Evolutionary conservation across 2,329 filamentous ascomycete species (phyloP).

Genomic region (Botrytis elliptica): DNA sequence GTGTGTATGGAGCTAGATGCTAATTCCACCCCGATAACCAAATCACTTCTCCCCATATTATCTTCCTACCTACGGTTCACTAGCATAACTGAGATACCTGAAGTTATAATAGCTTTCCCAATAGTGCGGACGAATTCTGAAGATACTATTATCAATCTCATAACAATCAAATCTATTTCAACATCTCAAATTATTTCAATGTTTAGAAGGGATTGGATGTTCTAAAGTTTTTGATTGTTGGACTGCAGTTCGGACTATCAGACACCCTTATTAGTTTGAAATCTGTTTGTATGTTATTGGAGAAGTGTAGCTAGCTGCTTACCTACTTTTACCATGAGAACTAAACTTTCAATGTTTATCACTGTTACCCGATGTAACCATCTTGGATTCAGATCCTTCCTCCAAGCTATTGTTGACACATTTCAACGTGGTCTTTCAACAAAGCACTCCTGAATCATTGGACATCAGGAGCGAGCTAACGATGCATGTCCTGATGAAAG

Average conservation of each 20-base stretch:
- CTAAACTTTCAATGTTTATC: background rate
- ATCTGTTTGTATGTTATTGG: background rate
- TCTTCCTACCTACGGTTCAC: too few relatives aligned
- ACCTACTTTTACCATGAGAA: background rate
- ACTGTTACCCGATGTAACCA: background rate
- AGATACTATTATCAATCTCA: background rate
- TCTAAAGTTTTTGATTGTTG: background rate
- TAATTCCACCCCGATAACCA: background rate
- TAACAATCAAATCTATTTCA: background rate
- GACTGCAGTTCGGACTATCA: background rate
- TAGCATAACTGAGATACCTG: too few relatives aligned
- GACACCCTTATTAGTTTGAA: background rate
- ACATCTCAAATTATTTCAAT: background rate
- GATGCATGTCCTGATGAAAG: background rate
- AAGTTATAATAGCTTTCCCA: background rate
- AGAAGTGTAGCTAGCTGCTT: background rate
- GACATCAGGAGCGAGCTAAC: background rate
- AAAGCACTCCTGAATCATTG: background rate
- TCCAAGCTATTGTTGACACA: background rate
- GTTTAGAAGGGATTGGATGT: background rate
- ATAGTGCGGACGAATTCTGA: background rate
- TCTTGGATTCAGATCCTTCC: background rate
- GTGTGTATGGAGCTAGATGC: background rate
- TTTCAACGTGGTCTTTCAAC: background rate
- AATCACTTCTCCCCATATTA: too few relatives aligned